Percentiles rank a stretch among this genome's conserved stretches.
Evolutionary conservation across 2,329 filamentous ascomycete species (phyloP).

Genomic region (Lecanicillium sp.): DNA sequence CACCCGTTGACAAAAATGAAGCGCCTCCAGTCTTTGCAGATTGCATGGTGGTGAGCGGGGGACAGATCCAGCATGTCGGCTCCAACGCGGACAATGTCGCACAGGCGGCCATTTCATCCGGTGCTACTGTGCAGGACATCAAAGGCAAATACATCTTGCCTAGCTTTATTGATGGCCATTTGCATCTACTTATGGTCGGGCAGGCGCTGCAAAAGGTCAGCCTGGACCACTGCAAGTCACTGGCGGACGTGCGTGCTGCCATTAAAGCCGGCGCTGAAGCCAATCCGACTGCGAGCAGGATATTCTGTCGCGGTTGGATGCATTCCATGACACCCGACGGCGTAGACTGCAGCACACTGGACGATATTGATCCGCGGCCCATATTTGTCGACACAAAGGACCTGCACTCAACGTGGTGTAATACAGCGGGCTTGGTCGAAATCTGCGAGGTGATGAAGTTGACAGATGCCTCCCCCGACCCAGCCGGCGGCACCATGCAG

Average conservation of each 20-base stretch:
- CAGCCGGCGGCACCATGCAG: conserved; percentile 46
- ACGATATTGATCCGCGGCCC: conserved; percentile 47
- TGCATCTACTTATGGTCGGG: conserved; percentile 49
- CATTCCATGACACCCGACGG: conserved; percentile 41
- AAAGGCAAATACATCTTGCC: conserved; percentile 39
- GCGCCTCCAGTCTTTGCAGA: conserved; percentile 24
- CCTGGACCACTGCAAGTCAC: conserved; percentile 40
- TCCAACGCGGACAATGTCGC: conserved; percentile 22
- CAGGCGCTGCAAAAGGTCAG: conserved; percentile 47
- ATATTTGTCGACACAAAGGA: conserved; percentile 54
- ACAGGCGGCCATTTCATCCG: conserved; percentile 20
- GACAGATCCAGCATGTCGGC: conserved; percentile 30
- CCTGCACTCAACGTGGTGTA: conserved; percentile 53
- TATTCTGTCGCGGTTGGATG: conserved; percentile 52
- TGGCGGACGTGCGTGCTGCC: conserved; percentile 43
- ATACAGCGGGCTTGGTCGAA: conserved; percentile 43
- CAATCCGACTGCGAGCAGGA: conserved; percentile 41
- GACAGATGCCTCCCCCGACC: conserved; percentile 36
- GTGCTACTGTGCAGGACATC: conserved; percentile 23
- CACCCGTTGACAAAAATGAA: conserved; percentile 10
- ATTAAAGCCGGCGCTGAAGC: conserved; percentile 40
- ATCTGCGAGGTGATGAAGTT: conserved; percentile 33
- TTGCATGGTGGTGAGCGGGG: conserved; percentile 30
- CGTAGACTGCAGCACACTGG: conserved; percentile 39
- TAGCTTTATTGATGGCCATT: conserved; percentile 52